Percentiles rank a stretch among this genome's conserved stretches.
Conservation (phyloP, 2,329 filamentous ascomycete species). For the Trichoderma koningii region DNA sequence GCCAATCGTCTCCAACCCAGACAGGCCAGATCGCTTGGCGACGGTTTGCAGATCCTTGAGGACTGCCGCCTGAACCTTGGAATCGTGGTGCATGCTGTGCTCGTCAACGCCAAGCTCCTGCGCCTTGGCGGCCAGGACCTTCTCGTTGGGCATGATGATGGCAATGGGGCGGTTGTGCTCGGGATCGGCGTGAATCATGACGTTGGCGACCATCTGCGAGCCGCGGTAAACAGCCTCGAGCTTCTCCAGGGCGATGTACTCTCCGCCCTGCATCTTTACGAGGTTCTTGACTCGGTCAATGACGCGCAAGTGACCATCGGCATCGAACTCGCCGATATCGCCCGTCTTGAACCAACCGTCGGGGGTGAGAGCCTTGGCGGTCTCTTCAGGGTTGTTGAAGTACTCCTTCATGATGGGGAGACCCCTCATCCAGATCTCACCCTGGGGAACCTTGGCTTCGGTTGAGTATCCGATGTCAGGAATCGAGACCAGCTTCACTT, state of each 20-base stretch:
- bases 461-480: conserved; percentile 83
- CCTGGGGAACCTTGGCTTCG: conserved; percentile 76
- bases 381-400: conserved; percentile 84
- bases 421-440: conserved; percentile 89
- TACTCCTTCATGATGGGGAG: conserved; percentile 74
- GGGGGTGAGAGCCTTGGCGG: conserved; percentile 70
- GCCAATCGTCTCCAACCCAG: conserved; percentile 71
- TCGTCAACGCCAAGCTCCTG: conserved; percentile 64
- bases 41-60: conserved; percentile 68
- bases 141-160: conserved; percentile 71
- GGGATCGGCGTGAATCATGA: conserved; percentile 81
- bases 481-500: conserved; percentile 90
- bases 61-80: conserved; percentile 62
- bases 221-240: conserved; percentile 89
- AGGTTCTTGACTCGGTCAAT: conserved; percentile 98
- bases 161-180: conserved; percentile 78
- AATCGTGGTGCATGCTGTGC: conserved; percentile 66
- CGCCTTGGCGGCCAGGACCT: conserved; percentile 62
- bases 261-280: conserved; percentile 91
- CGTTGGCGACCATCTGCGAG: conserved; percentile 74
- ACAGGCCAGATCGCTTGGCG: conserved; percentile 67
- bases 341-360: conserved; percentile 98
- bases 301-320: conserved; percentile 76
- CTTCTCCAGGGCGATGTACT: conserved; percentile 97
- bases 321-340: conserved; percentile 88